These are phyloP conservation scores for Arachnopeziza araneosa DNA, from an alignment of 2,329 filamentous ascomycete species.

Conservation along the genomic window DNA sequence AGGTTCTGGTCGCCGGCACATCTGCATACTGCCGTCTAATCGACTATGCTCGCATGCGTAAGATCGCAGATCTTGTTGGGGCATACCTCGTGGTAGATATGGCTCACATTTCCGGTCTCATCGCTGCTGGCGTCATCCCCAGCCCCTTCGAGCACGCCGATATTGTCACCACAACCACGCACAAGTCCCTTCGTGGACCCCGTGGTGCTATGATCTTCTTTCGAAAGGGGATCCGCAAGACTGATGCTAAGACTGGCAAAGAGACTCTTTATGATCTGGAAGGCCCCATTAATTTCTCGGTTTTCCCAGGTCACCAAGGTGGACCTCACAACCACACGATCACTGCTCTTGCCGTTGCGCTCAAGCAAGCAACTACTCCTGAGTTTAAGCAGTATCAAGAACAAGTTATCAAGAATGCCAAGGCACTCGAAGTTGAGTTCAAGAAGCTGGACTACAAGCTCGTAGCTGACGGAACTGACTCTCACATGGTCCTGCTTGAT, in stretches of 20 bases:
- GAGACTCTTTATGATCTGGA: slow-evolving; percentile 89
- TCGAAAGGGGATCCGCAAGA: slow-evolving; percentile 90
- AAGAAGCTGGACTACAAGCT: slow-evolving; percentile 89
- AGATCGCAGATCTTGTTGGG: slow-evolving; percentile 89
- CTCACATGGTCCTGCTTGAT: slow-evolving; percentile 94
- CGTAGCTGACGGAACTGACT: slow-evolving; percentile 92
- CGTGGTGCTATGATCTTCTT: slow-evolving; percentile 99
- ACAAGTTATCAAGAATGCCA: slow-evolving; percentile 88
- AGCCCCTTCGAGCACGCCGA: slow-evolving; percentile 91
- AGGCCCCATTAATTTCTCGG: slow-evolving; percentile 95
- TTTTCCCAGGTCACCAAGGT: slow-evolving; percentile 98
- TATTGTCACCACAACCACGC: slow-evolving; percentile 95
- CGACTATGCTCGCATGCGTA: slow-evolving; percentile 92
- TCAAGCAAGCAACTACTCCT: slow-evolving; percentile 84
- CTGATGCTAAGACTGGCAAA: slow-evolving; percentile 86
- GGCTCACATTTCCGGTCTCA: slow-evolving; percentile 96
- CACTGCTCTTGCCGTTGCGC: slow-evolving; percentile 87
- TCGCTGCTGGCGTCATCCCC: slow-evolving; percentile 88
- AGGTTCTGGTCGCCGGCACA: slow-evolving; percentile 92
- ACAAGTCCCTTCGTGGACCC: slow-evolving; percentile 97
- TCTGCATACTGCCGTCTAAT: slow-evolving; percentile 98
- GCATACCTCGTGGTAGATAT: slow-evolving; percentile 97
- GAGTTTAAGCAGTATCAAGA: slow-evolving; percentile 95
- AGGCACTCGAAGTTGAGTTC: slow-evolving; percentile 78
- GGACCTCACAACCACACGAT: slow-evolving; percentile 99